Percentiles rank a stretch among this genome's conserved stretches.
phyloP scores from a whole-genome alignment of 2,329 filamentous ascomycete species.

The Chaetomium globosum region DNA sequence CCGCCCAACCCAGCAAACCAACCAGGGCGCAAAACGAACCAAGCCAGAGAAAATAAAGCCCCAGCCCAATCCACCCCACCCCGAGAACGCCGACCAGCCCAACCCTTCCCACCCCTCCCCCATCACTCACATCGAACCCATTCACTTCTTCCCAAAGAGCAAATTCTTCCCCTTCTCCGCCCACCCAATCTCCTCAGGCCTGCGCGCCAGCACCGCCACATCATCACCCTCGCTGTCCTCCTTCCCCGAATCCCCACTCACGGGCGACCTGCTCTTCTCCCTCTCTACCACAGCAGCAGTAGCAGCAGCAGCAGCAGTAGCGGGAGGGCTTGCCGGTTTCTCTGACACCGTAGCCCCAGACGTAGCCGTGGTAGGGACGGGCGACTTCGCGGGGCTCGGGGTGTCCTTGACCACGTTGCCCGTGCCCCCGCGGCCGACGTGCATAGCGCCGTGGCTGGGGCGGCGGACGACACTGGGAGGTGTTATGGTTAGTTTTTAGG shows the following conservation, averaged over 20 bases:
- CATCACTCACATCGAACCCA: not conserved
- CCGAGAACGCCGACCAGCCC: not conserved
- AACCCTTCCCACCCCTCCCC: not conserved
- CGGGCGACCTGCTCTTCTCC: conserved; percentile 42
- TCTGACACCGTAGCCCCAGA: conserved; percentile 2
- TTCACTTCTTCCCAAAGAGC: conserved; percentile 36
- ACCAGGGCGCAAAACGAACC: not conserved
- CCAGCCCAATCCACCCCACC: not conserved
- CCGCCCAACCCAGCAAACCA: not conserved
- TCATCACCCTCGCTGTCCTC: not conserved
- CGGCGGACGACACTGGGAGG: conserved; percentile 56
- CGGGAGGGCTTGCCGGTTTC: not conserved
- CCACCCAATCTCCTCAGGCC: conserved; percentile 28
- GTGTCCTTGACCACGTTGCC: conserved; percentile 67
- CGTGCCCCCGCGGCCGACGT: conserved; percentile 74
- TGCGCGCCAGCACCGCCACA: conserved; percentile 19
- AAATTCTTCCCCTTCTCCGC: conserved; percentile 38
- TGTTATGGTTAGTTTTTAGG: not conserved
- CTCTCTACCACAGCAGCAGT: not conserved
- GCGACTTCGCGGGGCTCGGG: conserved; percentile 38
- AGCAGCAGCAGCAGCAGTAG: not conserved
- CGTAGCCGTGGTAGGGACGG: not conserved
- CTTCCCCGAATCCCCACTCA: not conserved
- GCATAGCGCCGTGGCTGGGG: conserved; percentile 59
- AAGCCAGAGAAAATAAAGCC: conserved; percentile 2